These are phyloP conservation scores for Mercurialis annua DNA, from an alignment of 345 rosid genomes.

Conservation along the genomic window DNA sequence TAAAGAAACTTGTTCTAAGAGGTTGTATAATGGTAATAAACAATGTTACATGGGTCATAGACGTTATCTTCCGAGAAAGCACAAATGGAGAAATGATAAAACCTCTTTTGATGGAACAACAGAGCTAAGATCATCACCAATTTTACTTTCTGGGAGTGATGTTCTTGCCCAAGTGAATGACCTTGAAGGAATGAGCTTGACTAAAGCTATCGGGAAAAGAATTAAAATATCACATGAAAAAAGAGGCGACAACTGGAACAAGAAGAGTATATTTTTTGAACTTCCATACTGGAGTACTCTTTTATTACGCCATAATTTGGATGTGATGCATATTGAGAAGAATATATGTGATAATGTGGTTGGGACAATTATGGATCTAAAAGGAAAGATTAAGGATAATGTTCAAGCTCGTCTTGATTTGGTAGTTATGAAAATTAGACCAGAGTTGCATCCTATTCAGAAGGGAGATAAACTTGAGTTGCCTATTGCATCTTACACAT, in stretches of 20 bases:
- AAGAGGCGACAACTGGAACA: not conserved
- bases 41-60: not conserved
- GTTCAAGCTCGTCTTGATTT: too few relatives aligned
- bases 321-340: too few relatives aligned
- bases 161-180: not conserved
- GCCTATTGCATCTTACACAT: too few relatives aligned
- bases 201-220: not conserved
- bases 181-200: not conserved
- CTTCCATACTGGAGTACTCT: too few relatives aligned
- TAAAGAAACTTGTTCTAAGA: not conserved
- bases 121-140: not conserved
- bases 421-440: too few relatives aligned
- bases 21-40: not conserved
- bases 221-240: not conserved
- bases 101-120: not conserved
- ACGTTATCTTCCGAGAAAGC: not conserved
- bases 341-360: too few relatives aligned
- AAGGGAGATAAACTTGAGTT: too few relatives aligned
- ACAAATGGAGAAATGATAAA: not conserved
- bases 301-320: too few relatives aligned
- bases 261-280: not conserved
- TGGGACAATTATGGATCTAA: too few relatives aligned
- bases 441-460: too few relatives aligned
- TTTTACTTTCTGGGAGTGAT: not conserved
- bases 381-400: too few relatives aligned